phyloP scores from a whole-genome alignment of 2,329 filamentous ascomycete genomes.

The Magnaporthiopsis rhizophila region DNA sequence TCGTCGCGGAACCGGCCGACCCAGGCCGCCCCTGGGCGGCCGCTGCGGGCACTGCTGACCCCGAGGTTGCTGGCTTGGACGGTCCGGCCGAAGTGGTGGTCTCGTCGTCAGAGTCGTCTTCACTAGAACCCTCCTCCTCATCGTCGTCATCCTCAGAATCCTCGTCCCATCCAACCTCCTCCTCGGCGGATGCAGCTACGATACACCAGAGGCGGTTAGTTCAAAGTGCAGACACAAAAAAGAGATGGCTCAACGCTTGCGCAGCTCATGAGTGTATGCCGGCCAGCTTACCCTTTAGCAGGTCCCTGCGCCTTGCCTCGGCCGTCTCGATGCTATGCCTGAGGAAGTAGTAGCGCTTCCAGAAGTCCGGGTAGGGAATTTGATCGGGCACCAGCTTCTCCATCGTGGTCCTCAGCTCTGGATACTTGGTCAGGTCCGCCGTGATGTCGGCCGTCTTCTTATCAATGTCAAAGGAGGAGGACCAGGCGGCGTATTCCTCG shows the following conservation, averaged over 20 bases:
- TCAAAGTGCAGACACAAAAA: constrained; percentile 17
- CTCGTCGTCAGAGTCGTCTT: constrained; percentile 9
- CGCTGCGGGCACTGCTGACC: constrained; percentile 18
- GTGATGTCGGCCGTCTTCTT: constrained; percentile 79
- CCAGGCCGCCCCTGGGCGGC: constrained; percentile 26
- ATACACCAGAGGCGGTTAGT: constrained; percentile 14
- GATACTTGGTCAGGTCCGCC: constrained; percentile 74
- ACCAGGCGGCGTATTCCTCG: constrained; percentile 68
- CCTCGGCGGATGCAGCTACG: constrained; percentile 59
- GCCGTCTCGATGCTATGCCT: constrained; percentile 89
- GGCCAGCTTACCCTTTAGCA: constrained; percentile 68
- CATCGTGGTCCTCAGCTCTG: constrained; percentile 81
- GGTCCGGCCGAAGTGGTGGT: constrained; percentile 14
- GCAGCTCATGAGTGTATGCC: background rate
- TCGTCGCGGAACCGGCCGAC: constrained; percentile 51
- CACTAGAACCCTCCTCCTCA: background rate
- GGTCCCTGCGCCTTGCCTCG: constrained; percentile 77
- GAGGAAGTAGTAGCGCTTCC: constrained; percentile 93
- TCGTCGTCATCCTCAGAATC: constrained; percentile 26
- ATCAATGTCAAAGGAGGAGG: constrained; percentile 67
- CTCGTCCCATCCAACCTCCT: constrained; percentile 66
- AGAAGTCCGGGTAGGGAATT: constrained; percentile 85
- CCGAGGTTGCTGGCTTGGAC: constrained; percentile 19
- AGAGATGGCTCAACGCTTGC: constrained; percentile 4
- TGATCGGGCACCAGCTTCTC: constrained; percentile 90